Conservation (phyloP, 2,329 filamentous ascomycete species). For the Colletotrichum echinochloae region DNA sequence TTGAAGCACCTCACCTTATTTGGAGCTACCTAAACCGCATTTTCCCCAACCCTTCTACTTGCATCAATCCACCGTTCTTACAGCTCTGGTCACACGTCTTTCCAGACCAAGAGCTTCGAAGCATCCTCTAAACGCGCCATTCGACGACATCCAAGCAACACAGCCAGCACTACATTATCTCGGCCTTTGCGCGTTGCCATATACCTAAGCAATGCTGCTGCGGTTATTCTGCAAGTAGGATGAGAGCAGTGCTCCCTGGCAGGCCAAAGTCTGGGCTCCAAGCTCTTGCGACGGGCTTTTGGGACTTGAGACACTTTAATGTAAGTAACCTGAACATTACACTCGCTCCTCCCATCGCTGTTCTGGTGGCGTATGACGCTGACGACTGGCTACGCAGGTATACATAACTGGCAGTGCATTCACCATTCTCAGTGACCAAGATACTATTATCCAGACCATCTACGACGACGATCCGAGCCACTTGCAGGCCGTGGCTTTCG, state of each 20-base stretch:
- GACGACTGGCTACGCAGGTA: conserved; percentile 61
- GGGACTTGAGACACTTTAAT: conserved; percentile 78
- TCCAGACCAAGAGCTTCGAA: neutral
- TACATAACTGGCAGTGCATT: conserved; percentile 93
- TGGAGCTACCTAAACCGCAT: neutral
- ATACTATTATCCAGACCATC: conserved; percentile 86
- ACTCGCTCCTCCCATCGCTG: conserved; percentile 18
- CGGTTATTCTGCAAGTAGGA: conserved; percentile 58
- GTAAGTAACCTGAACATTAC: conserved; percentile 59
- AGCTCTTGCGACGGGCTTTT: conserved; percentile 79
- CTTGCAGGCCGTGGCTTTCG: conserved; percentile 82
- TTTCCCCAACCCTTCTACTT: neutral
- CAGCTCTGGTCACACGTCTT: neutral
- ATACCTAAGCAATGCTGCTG: conserved; percentile 30
- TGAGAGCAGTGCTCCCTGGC: conserved; percentile 84
- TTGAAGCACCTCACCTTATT: neutral
- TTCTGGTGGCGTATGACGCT: conserved; percentile 11
- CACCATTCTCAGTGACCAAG: conserved; percentile 81
- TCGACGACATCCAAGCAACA: neutral
- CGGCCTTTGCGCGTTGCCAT: neutral
- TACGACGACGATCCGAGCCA: conserved; percentile 80
- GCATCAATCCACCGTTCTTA: neutral
- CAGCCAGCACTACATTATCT: neutral
- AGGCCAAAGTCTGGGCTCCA: conserved; percentile 82
- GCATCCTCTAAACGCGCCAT: neutral